phyloP scores from a whole-genome alignment of 202 grass and related monocot genomes.

The Brachypodium distachyon region DNA sequence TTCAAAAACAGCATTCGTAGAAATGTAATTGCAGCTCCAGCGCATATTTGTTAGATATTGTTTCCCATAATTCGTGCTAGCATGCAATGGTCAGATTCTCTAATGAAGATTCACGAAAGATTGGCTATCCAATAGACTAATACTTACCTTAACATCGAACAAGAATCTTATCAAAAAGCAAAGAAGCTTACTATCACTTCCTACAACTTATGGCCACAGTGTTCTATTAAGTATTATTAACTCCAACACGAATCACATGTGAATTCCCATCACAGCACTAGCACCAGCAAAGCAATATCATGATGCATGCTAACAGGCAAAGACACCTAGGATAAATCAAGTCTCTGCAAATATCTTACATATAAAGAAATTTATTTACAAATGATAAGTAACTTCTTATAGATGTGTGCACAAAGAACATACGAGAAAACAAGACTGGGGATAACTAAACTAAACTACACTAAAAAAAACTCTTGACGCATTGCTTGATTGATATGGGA shows the following conservation, averaged over 20 bases:
- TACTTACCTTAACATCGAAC: not conserved
- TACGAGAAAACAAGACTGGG: not conserved
- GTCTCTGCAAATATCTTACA: not conserved
- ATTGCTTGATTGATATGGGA: not conserved
- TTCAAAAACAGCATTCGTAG: constrained; percentile 7
- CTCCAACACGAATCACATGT: not conserved
- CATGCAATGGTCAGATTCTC: not conserved
- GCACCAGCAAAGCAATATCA: not conserved
- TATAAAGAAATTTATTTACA: constrained; percentile 1
- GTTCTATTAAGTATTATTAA: not conserved
- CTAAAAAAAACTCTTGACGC: not conserved
- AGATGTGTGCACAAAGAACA: not conserved
- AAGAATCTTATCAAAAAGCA: not conserved
- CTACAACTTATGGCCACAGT: not conserved
- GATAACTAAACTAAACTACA: not conserved
- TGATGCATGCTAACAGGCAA: not conserved
- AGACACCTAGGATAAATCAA: not conserved
- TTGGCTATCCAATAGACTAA: not conserved
- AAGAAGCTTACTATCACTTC: constrained; percentile 3
- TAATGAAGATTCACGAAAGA: not conserved
- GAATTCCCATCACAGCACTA: not conserved
- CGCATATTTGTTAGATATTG: not conserved
- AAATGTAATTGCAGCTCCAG: not conserved
- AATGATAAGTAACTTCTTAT: constrained; percentile 13
- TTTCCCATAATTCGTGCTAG: not conserved